These are phyloP conservation scores for Colletotrichum noveboracense DNA, from an alignment of 2,329 filamentous ascomycete genomes.

Conservation along the genomic window DNA sequence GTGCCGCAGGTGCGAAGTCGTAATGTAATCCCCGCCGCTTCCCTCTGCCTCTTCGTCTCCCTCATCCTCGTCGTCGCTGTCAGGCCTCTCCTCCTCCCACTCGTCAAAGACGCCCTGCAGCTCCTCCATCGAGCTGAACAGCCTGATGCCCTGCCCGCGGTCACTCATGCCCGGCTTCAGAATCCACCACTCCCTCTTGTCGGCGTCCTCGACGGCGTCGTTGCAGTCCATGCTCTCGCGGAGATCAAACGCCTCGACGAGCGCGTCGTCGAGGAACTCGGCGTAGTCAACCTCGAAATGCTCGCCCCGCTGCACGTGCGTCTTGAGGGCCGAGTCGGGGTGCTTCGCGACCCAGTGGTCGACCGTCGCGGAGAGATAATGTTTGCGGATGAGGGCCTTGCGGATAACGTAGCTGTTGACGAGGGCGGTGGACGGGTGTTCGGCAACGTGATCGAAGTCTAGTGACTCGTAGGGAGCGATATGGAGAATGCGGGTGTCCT, in stretches of 20 bases:
- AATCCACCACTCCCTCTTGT: slow-evolving; percentile 88
- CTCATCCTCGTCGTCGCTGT: slow-evolving; percentile 66
- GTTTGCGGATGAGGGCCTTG: slow-evolving; percentile 95
- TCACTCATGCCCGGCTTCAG: slow-evolving; percentile 98
- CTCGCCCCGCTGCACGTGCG: slow-evolving; percentile 78
- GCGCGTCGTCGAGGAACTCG: slow-evolving; percentile 92
- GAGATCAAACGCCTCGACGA: slow-evolving; percentile 89
- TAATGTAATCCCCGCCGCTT: slow-evolving; percentile 61
- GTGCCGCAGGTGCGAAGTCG: slow-evolving; percentile 90
- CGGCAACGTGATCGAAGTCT: slow-evolving; percentile 78
- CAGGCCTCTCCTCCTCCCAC: slow-evolving; percentile 77
- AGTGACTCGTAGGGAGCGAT: slow-evolving; percentile 87
- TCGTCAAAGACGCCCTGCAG: slow-evolving; percentile 88
- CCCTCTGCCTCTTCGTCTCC: slow-evolving; percentile 31
- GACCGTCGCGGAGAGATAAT: slow-evolving; percentile 86
- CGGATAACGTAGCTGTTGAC: slow-evolving; percentile 94
- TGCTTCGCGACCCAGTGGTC: slow-evolving; percentile 87
- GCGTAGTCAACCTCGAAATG: slow-evolving; percentile 96
- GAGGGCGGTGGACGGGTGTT: slow-evolving; percentile 65
- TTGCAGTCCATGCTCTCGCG: slow-evolving; percentile 79
- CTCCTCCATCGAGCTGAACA: slow-evolving; percentile 86
- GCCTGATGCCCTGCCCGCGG: slow-evolving; percentile 86
- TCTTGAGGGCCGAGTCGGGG: slow-evolving; percentile 70
- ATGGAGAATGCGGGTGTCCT: slow-evolving; percentile 66
- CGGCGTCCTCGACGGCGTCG: slow-evolving; percentile 22